These are phyloP conservation scores for Ganoderma sinense DNA, from an alignment of 1,284 basidiomycete species.

Conservation along the genomic window DNA sequence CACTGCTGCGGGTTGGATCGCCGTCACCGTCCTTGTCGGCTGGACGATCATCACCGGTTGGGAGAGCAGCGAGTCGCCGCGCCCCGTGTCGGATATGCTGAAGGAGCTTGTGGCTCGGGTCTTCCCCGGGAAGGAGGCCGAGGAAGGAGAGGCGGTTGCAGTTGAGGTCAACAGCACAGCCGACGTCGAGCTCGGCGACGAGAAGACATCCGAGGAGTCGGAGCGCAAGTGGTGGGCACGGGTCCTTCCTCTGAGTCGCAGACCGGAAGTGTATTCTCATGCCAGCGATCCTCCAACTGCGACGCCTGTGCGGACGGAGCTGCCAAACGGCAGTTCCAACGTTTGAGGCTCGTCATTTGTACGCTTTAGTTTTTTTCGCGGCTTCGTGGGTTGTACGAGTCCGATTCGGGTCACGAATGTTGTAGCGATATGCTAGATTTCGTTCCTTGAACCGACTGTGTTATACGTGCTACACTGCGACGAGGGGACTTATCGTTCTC, in stretches of 20 bases:
- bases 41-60: constrained; percentile 34
- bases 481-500: not conserved
- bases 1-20: constrained; percentile 28
- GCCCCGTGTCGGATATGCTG: constrained; percentile 6
- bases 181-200: not conserved
- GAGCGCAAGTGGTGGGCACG: not conserved
- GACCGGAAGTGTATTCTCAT: not conserved
- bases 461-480: not conserved
- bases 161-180: not conserved
- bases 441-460: not conserved
- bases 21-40: constrained; percentile 28
- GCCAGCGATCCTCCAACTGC: not conserved
- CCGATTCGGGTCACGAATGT: not conserved
- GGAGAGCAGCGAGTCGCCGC: constrained; percentile 25
- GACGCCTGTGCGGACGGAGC: not conserved
- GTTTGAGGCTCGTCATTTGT: not conserved
- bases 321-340: not conserved
- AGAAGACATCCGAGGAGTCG: not conserved
- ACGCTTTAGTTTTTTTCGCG: not conserved
- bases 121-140: not conserved
- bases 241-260: not conserved
- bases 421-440: not conserved
- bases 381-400: not conserved
- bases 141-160: not conserved
- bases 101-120: not conserved